Base-by-base conservation (phyloP, 2,329 filamentous ascomycete genomes). In the Aspergillus sp. region DNA sequence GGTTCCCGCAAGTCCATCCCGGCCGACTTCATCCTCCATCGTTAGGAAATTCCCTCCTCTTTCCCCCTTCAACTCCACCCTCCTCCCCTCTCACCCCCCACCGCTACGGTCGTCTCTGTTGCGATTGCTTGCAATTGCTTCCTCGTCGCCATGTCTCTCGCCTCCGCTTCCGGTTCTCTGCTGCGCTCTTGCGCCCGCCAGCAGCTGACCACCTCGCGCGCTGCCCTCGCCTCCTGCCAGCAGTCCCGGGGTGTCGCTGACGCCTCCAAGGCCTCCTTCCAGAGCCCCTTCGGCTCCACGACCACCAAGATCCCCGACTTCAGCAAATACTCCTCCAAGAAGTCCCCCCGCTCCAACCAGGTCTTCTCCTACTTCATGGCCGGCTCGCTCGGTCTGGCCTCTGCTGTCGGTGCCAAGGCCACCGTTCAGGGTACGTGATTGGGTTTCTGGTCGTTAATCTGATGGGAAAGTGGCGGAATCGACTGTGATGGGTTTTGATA, bases 351-450 rank as follows among this genome's bases (percentile, higher is more conserved):
- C 68, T 83, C 84, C 73, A 96, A 96, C 82, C 90, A 93, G 83
- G 83, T 96, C 69, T 95, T 96, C 79, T 88, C 89, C 73, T 99
- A 99, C 86, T 98, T 99, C 82, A 96, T 98, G 91, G 95, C 96
- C 68, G 95, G 95, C 72, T 89, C 91, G 58, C 90, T 99, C 85
- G 95, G 95, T 76, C 90, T 95, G 73, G 85, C 98, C 77, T 88
- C 90, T 66, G 94, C 94, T 60, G 90, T 95, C 68, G 94, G 94
- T 75, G 95, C 94, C 77, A 99, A 99, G 89, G 92, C 91, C 72
- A 98, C 95, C 67, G 92, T 99, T 69, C 92, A 97, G 85, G 94
- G 95, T 99, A 87, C 77, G 90, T 78, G 62, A 49, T 58, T 53
- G 60, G 24, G 45, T 52, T 57, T 14, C 55, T 49, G 56, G 51